Evolutionary conservation across 345 rosid genomes (phyloP).

Genomic region (Citrus hindsii): DNA sequence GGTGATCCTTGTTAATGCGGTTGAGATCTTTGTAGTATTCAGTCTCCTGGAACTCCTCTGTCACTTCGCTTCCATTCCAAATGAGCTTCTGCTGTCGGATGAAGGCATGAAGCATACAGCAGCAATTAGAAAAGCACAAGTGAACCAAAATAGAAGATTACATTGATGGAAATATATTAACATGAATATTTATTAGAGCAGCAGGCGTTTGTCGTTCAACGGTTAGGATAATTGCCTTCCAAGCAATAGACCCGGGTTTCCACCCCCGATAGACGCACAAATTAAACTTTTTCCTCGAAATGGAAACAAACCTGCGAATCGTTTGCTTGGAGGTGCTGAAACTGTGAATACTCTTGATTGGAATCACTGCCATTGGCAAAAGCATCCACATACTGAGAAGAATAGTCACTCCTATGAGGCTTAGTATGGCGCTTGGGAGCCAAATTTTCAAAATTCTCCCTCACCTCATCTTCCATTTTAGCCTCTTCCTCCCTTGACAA

Average conservation of each 20-base stretch:
- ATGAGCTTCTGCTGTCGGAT: conserved; percentile 31
- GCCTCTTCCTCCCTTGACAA: conserved; percentile 46
- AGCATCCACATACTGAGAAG: conserved; percentile 41
- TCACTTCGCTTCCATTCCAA: conserved; percentile 25
- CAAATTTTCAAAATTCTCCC: conserved; percentile 39
- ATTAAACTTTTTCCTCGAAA: too few species aligned
- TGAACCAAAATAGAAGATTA: too few species aligned
- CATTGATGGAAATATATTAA: too few species aligned
- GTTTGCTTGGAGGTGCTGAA: conserved; percentile 40
- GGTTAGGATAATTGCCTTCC: conserved; percentile 87
- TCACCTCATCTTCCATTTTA: conserved; percentile 32
- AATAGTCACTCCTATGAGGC: conserved; percentile 63
- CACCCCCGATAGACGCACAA: too few species aligned
- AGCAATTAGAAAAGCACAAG: neutral
- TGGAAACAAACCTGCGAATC: conserved; percentile 31
- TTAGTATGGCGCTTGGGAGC: conserved; percentile 59
- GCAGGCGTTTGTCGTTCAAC: neutral
- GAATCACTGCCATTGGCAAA: neutral
- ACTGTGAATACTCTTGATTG: conserved; percentile 40
- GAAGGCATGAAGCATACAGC: neutral
- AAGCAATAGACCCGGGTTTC: conserved; percentile 81
- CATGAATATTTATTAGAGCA: too few species aligned
- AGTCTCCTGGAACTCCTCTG: conserved; percentile 62
- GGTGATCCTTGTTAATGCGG: conserved; percentile 59
- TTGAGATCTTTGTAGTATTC: conserved; percentile 62